Evolutionary conservation across 2,329 filamentous ascomycete genomes (phyloP).

Genomic region (Didymella sp.): DNA sequence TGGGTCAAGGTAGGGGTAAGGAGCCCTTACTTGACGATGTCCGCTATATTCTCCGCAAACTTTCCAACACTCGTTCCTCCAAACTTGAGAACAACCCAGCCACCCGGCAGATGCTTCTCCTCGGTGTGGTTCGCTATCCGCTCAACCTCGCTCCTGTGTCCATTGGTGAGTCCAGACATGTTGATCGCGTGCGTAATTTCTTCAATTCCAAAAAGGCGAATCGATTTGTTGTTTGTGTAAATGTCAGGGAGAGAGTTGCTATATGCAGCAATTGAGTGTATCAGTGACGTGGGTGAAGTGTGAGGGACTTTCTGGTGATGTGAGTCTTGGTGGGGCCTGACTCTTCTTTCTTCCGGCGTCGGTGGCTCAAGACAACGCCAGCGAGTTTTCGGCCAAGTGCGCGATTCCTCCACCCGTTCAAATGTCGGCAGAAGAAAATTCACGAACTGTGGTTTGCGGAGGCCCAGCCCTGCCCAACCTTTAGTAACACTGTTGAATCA

Average conservation of each 20-base stretch:
- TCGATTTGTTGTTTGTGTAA: neutral
- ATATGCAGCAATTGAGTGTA: constrained; percentile 10
- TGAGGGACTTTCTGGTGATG: constrained; percentile 10
- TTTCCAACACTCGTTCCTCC: constrained; percentile 96
- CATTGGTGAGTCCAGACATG: constrained; percentile 43
- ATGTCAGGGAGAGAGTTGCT: neutral
- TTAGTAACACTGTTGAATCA: constrained; percentile 8
- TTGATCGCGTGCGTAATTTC: constrained; percentile 10
- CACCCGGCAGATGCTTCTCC: constrained; percentile 59
- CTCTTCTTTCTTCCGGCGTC: constrained; percentile 17
- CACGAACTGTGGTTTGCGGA: constrained; percentile 12
- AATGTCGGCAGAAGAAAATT: constrained; percentile 17
- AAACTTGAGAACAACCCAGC: constrained; percentile 93
- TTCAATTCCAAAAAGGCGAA: neutral
- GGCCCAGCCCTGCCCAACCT: neutral
- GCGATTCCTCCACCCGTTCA: constrained; percentile 2
- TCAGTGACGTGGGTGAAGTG: constrained; percentile 11
- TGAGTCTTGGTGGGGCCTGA: constrained; percentile 21
- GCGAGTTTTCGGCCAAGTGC: constrained; percentile 12
- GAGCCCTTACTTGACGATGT: constrained; percentile 65
- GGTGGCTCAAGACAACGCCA: constrained; percentile 18
- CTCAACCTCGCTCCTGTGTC: constrained; percentile 43
- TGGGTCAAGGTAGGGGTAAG: neutral
- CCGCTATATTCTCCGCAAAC: constrained; percentile 70
- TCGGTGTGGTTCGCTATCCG: constrained; percentile 51